These are phyloP conservation scores for Rhizomucor pusillus DNA, from an alignment of 371 early-diverging fungal species.

Conservation along the genomic window DNA sequence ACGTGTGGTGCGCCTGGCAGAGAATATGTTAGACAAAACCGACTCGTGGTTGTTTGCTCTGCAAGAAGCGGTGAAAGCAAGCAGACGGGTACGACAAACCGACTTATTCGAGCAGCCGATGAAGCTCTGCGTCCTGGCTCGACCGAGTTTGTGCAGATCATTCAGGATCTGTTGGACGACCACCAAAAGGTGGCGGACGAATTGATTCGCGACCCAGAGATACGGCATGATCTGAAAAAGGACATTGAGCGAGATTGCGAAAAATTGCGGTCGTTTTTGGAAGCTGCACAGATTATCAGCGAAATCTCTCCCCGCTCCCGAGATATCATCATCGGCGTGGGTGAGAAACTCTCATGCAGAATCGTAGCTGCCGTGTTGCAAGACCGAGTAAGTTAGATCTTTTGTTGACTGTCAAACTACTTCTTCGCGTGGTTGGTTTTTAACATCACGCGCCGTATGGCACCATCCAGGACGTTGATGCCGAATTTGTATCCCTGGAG, in stretches of 20 bases:
- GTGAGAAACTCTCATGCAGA: conserved; percentile 91
- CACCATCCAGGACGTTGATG: conserved; percentile 67
- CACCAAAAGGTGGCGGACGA: conserved; percentile 76
- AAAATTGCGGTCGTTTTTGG: conserved; percentile 77
- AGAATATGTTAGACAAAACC: conserved; percentile 56
- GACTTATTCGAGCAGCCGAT: conserved; percentile 69
- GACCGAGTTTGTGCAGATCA: conserved; percentile 63
- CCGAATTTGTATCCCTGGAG: conserved; percentile 84
- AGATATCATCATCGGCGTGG: conserved; percentile 93
- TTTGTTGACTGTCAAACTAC: not conserved
- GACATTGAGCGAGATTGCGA: conserved; percentile 75
- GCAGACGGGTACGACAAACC: conserved; percentile 74
- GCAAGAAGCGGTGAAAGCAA: conserved; percentile 79
- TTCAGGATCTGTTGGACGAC: conserved; percentile 75
- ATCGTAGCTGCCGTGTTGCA: conserved; percentile 84
- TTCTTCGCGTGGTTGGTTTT: too few relatives aligned
- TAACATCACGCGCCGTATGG: not conserved
- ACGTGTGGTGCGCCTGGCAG: too few relatives aligned
- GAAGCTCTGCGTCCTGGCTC: conserved; percentile 69
- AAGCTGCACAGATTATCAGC: conserved; percentile 94
- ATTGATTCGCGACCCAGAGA: conserved; percentile 51
- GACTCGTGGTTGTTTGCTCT: conserved; percentile 80
- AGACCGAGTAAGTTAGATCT: conserved; percentile 46
- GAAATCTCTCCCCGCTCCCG: conserved; percentile 95
- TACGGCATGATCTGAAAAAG: conserved; percentile 50